These are phyloP conservation scores for Schizosaccharomyces octosporus DNA, from an alignment of 805 yeast genomes.

Conservation along the genomic window DNA sequence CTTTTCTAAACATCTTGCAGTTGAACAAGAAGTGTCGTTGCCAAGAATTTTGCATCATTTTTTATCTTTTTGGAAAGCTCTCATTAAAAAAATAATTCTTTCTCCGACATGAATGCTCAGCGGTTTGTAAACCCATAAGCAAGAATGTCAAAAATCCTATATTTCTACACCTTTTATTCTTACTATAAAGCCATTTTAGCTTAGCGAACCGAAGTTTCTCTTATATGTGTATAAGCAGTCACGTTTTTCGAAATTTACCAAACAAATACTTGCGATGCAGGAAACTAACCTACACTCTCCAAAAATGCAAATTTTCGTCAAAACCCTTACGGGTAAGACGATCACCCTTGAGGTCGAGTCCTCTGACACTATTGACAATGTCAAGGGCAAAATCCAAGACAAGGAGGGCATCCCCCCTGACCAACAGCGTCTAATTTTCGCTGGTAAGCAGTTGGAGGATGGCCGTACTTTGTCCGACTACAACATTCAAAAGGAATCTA, in stretches of 20 bases:
- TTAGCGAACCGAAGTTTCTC: no score
- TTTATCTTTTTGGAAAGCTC: no score
- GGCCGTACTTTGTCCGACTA: constrained; percentile 85
- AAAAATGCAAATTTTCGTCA: constrained; percentile 59
- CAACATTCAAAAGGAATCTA: constrained; percentile 87
- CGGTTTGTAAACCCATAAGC: no score
- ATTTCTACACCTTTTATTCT: no score
- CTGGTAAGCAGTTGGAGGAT: constrained; percentile 89
- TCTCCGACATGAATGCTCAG: no score
- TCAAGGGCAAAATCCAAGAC: constrained; percentile 84
- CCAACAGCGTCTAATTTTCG: constrained; percentile 83
- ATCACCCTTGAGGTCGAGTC: constrained; percentile 78
- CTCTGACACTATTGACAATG: constrained; percentile 84
- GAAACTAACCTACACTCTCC: not conserved
- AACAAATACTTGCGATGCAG: not conserved
- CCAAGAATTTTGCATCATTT: no score
- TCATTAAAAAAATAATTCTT: no score
- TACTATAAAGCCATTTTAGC: no score
- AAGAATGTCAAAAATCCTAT: no score
- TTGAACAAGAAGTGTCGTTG: no score
- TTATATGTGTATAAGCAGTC: not conserved
- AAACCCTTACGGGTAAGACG: constrained; percentile 75
- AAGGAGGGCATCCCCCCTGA: constrained; percentile 94
- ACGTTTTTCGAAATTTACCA: not conserved
- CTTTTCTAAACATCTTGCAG: no score